These are phyloP conservation scores for Trichoderma sp. DNA, from an alignment of 2,329 filamentous ascomycete genomes.

Conservation along the genomic window DNA sequence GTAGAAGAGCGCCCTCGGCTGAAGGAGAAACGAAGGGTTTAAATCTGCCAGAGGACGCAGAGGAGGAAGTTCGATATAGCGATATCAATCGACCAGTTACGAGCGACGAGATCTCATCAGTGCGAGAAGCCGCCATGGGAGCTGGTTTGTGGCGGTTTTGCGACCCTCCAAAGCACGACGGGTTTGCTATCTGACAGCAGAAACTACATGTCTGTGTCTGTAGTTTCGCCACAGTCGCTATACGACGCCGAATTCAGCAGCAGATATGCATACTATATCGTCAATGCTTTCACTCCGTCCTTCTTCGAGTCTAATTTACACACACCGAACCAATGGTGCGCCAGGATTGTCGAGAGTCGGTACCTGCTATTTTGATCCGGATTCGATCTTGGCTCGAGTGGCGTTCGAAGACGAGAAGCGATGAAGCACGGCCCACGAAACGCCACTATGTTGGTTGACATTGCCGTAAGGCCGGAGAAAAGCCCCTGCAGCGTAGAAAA, in stretches of 20 bases:
- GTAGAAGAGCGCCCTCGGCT: slow-evolving; percentile 28
- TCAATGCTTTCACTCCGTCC: not conserved
- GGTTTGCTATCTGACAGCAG: slow-evolving; percentile 51
- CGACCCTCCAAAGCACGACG: slow-evolving; percentile 60
- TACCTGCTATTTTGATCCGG: not conserved
- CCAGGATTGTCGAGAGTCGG: not conserved
- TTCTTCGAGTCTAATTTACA: not conserved
- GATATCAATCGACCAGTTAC: slow-evolving; percentile 72
- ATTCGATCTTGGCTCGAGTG: not conserved
- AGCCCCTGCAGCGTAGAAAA: not conserved
- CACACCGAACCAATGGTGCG: not conserved
- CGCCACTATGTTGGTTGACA: slow-evolving; percentile 21
- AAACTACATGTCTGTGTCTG: not conserved
- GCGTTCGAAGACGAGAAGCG: not conserved
- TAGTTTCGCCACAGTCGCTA: not conserved
- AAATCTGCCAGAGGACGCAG: slow-evolving; percentile 32
- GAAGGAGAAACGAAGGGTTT: slow-evolving; percentile 34
- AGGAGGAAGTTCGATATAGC: slow-evolving; percentile 62
- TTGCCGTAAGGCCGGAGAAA: not conserved
- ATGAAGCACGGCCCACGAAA: slow-evolving; percentile 31
- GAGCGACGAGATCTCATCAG: slow-evolving; percentile 65
- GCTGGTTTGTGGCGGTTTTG: slow-evolving; percentile 81
- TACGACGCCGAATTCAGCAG: not conserved
- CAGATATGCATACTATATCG: not conserved
- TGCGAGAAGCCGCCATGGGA: slow-evolving; percentile 68